phyloP scores from a whole-genome alignment of 192 early-diverging fungal genomes.

The Gaertneriomyces sp. region DNA sequence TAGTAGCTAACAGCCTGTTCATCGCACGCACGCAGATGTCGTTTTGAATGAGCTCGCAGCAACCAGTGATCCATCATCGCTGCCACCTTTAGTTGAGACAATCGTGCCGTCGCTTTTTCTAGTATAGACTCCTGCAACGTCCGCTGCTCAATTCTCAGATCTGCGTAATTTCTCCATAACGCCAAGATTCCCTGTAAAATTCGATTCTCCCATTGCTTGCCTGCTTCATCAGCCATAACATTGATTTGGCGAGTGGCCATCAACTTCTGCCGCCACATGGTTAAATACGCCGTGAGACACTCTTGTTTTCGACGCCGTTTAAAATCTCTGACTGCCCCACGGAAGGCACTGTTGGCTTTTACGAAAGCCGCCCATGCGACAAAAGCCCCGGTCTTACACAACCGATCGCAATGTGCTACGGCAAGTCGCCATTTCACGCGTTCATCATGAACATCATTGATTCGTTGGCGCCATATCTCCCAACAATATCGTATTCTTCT shows the following conservation, averaged over 20 bases:
- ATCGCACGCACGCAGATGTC: too few relatives aligned
- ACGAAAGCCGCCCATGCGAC: conserved; percentile 4
- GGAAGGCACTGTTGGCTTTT: neutral
- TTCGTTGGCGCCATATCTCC: conserved; percentile 2
- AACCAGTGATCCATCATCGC: too few relatives aligned
- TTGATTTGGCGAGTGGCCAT: neutral
- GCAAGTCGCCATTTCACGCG: conserved; percentile 21
- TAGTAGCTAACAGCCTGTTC: too few relatives aligned
- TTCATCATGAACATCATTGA: neutral
- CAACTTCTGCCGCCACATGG: neutral
- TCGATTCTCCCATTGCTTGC: too few relatives aligned
- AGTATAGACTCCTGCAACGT: too few relatives aligned
- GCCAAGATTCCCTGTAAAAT: too few relatives aligned
- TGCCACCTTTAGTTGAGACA: too few relatives aligned
- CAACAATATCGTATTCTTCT: neutral
- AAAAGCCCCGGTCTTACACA: neutral
- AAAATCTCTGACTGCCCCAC: neutral
- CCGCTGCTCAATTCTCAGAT: too few relatives aligned
- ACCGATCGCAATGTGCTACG: conserved; percentile 11
- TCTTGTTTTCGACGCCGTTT: neutral
- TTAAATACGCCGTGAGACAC: neutral
- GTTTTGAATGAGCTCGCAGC: too few relatives aligned
- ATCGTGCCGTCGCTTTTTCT: too few relatives aligned
- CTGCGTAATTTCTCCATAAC: too few relatives aligned
- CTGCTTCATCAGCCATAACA: too few relatives aligned